Evolutionary conservation across 225 moss, liverwort and hornwort species (phyloP).

Genomic region (Marchantia paleacea): DNA sequence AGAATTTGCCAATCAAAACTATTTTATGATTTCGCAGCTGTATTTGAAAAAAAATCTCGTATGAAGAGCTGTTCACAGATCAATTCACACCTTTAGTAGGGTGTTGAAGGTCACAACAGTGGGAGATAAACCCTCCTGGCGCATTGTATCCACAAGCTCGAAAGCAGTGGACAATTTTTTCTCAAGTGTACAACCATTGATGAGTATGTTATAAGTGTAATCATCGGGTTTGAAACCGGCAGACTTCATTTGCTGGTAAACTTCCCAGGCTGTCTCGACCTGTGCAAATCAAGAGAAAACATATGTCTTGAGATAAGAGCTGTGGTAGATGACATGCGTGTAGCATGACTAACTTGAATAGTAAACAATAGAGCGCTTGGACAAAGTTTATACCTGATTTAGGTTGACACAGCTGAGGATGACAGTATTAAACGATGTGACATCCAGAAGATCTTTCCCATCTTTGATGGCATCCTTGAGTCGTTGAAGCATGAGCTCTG

Average conservation of each 20-base stretch:
- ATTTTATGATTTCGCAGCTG: no score
- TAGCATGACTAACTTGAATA: background rate
- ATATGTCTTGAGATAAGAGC: background rate
- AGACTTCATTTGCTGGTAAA: constrained; percentile 68
- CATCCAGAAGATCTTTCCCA: constrained; percentile 64
- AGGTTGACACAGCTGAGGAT: constrained; percentile 43
- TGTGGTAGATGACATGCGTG: background rate
- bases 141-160: constrained; percentile 79
- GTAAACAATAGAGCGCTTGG: background rate
- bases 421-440: constrained; percentile 69
- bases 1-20: no score
- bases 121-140: constrained; percentile 60
- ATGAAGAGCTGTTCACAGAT: background rate
- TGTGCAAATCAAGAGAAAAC: constrained; percentile 24
- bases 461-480: constrained; percentile 52
- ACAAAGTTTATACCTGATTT: constrained; percentile 40
- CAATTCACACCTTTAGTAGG: constrained; percentile 61
- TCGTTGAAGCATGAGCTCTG: constrained; percentile 82
- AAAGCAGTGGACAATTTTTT: constrained; percentile 62
- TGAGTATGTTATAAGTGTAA: constrained; percentile 90
- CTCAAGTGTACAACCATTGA: constrained; percentile 72
- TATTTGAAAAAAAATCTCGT: background rate
- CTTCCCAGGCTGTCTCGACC: constrained; percentile 83
- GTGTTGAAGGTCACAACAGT: constrained; percentile 88
- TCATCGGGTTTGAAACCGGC: constrained; percentile 65